Percentiles rank a stretch among this genome's conserved stretches.
Evolutionary conservation across 352 stramenopile species (phyloP).

Genomic region (Pelagophyceae sp.): DNA sequence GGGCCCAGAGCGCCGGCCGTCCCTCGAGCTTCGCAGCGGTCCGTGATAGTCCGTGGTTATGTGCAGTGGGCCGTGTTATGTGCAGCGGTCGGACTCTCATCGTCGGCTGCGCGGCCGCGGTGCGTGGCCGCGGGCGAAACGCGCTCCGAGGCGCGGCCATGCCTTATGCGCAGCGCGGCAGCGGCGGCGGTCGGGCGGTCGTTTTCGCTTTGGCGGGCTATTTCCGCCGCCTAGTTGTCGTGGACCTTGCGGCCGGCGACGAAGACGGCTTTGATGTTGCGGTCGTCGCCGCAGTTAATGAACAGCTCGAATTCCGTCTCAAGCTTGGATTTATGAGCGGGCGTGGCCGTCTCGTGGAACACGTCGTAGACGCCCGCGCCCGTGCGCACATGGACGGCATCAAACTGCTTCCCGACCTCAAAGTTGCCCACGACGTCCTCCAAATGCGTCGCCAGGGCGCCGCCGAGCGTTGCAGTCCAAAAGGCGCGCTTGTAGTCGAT

Average conservation of each 20-base stretch:
- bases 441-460: constrained; percentile 59
- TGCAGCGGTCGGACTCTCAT: no score
- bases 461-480: constrained; percentile 72
- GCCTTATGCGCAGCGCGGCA: no score
- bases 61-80: no score
- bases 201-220: no score
- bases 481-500: constrained; percentile 74
- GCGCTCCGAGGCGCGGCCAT: no score
- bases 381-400: constrained; percentile 68
- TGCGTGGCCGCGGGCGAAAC: no score
- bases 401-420: constrained; percentile 69
- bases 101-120: no score
- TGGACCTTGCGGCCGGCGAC: constrained; percentile 34
- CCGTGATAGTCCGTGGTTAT: no score
- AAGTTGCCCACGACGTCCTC: constrained; percentile 74
- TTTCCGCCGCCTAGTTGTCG: background rate
- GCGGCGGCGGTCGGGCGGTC: no score
- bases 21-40: no score
- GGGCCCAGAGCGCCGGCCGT: no score
- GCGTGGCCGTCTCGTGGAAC: constrained; percentile 45
- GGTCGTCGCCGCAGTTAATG: constrained; percentile 65
- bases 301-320: constrained; percentile 75
- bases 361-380: constrained; percentile 1
- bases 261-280: constrained; percentile 72
- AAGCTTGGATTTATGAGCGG: constrained; percentile 31